These are phyloP conservation scores for Carex parvula DNA, from an alignment of 176 grass and related monocot species.

Conservation along the genomic window DNA sequence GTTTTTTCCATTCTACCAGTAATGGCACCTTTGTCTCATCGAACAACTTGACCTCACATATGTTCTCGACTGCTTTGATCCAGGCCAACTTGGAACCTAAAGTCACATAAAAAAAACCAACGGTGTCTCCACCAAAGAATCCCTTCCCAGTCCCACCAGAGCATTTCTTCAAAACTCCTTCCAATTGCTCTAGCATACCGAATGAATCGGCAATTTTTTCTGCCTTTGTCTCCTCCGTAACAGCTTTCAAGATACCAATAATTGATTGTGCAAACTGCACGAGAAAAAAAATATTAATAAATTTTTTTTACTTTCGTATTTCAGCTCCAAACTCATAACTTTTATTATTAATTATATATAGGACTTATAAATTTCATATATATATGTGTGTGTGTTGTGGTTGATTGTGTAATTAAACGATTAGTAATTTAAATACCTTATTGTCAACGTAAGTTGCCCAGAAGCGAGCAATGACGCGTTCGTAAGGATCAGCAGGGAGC, in stretches of 20 bases:
- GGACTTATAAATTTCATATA: not conserved
- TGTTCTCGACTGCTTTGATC: constrained; percentile 22
- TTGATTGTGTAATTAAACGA: not conserved
- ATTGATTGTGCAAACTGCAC: constrained; percentile 16
- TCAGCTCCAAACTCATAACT: not conserved
- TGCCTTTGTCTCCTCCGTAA: constrained; percentile 19
- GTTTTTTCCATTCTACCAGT: constrained; percentile 30
- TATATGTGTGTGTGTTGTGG: not conserved
- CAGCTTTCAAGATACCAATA: not conserved
- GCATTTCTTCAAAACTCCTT: constrained; percentile 21
- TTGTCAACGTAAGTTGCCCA: constrained; percentile 40
- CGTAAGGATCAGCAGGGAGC: constrained; percentile 23
- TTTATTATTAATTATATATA: too few relatives aligned
- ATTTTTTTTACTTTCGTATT: not conserved
- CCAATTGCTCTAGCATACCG: constrained; percentile 11
- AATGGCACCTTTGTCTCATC: constrained; percentile 11
- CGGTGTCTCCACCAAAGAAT: constrained; percentile 12
- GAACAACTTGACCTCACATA: constrained; percentile 24
- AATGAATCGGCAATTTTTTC: not conserved
- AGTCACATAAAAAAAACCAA: constrained; percentile 43
- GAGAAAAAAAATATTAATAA: not conserved
- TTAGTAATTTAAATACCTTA: constrained; percentile 19
- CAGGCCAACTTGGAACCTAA: too few relatives aligned
- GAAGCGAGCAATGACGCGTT: constrained; percentile 15
- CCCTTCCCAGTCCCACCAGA: not conserved